Base-by-base conservation (phyloP, 2,329 filamentous ascomycete species). In the Neocucurbitaria cava region DNA sequence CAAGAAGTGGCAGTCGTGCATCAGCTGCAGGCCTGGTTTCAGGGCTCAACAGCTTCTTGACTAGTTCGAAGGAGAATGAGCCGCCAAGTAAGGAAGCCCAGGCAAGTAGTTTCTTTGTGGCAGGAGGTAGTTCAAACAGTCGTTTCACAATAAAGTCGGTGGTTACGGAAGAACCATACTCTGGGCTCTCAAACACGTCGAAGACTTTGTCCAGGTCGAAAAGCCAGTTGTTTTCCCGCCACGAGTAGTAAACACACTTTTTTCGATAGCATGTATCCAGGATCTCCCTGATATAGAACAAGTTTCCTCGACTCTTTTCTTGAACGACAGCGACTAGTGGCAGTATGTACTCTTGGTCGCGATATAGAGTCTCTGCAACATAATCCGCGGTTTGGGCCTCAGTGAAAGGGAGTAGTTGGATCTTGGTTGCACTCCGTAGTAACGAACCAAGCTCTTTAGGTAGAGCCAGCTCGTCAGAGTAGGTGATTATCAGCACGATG, bases 221-320 rank as follows among this genome's bases (percentile, higher is more conserved):
- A 24, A 68, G 45, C 94, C 94, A 98, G 41, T 85, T 83, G 42
- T 87, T 90, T 60, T 89, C 86, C 64, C 87, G 87, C 82, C 95
- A 96, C 58, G 92, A 92, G 74, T 96, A 97, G 85, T 88, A 96
- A 45, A 97, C 89, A 72, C 91, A 96, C 62, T 89, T 89, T 70
- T 91, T 95, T 36, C 91, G 87, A 72, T 96, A 88, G 71, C 91
- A 96, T 3, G 89, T 89, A 68, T 91, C 91, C 4, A 97, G 83
- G 84, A 97, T 96, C 76, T 96, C 91, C 50, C 91, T 85, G 73
- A 96, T 90, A 68, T 95, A 96, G 68, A 96, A 97, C 0, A 92
- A 89, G 58, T 96, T 96, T 1, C 93, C 93, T 23, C 85, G 85
- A 8, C 91, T 94, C 77, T 95, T 96, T 67, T 94, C 92, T 72